Evolutionary conservation across 176 grass and related monocot species (phyloP).

Genomic region (Carex scoparia): DNA sequence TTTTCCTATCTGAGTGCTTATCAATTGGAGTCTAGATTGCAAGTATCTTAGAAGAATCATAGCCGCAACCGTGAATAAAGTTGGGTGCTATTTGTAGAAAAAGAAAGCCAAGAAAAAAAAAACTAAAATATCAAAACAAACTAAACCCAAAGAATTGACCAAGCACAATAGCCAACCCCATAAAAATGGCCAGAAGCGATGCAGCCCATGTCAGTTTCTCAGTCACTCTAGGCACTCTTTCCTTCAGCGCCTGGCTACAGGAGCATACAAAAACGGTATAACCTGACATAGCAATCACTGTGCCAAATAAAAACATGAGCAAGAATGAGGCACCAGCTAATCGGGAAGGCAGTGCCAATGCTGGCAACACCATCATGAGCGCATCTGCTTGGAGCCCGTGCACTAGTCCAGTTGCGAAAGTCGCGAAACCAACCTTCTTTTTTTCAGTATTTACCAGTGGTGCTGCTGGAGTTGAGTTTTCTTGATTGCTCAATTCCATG

Average conservation of each 20-base stretch:
- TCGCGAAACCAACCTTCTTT: slow-evolving; percentile 87
- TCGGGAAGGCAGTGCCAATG: slow-evolving; percentile 74
- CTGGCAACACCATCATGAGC: slow-evolving; percentile 79
- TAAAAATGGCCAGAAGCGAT: slow-evolving; percentile 74
- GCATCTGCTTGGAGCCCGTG: slow-evolving; percentile 94
- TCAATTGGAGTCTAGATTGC: not conserved
- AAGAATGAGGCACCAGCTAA: slow-evolving; percentile 82
- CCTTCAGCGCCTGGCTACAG: slow-evolving; percentile 82
- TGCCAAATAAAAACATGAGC: slow-evolving; percentile 81
- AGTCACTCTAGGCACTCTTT: slow-evolving; percentile 86
- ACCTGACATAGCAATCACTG: slow-evolving; percentile 86
- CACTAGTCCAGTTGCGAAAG: slow-evolving; percentile 77
- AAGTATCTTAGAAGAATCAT: not conserved
- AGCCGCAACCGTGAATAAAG: not conserved
- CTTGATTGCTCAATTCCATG: slow-evolving; percentile 43
- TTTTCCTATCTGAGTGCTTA: not conserved
- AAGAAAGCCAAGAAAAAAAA: not conserved
- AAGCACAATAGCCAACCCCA: slow-evolving; percentile 73
- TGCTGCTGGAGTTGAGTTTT: slow-evolving; percentile 29
- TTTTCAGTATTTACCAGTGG: slow-evolving; percentile 34
- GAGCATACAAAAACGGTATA: slow-evolving; percentile 94
- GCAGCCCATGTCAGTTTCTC: slow-evolving; percentile 98
- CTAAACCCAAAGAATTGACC: slow-evolving; percentile 89
- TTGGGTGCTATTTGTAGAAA: slow-evolving; percentile 11
- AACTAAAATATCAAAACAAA: slow-evolving; percentile 44